A percentile compares a stretch with the other conserved stretches of the same genome.
phyloP scores from a whole-genome alignment of 179 eudicot genomes.

The Nepenthes alata region DNA sequence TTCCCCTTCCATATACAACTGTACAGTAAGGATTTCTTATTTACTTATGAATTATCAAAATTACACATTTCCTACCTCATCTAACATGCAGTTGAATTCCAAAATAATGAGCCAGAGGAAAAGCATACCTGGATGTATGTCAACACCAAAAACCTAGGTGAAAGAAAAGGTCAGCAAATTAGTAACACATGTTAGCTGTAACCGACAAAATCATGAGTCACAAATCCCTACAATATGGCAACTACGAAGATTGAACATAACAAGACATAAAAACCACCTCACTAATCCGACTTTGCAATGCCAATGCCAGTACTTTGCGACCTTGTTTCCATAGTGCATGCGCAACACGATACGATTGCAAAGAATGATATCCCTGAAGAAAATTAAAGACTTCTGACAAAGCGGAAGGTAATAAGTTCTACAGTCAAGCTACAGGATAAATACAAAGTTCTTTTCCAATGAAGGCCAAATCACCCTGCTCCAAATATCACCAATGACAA shows the following conservation, averaged over 20 bases:
- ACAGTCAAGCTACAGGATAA: neutral
- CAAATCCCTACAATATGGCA: neutral
- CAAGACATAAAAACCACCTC: slow-evolving; percentile 23
- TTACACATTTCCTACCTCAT: too few species aligned
- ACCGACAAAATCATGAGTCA: neutral
- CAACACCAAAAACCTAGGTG: slow-evolving; percentile 46
- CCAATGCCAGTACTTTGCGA: slow-evolving; percentile 43
- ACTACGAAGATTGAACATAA: neutral
- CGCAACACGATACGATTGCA: slow-evolving; percentile 51
- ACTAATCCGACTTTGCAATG: slow-evolving; percentile 57
- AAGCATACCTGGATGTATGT: slow-evolving; percentile 52
- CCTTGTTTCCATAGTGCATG: slow-evolving; percentile 56
- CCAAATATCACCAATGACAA: neutral
- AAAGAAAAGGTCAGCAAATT: slow-evolving; percentile 1
- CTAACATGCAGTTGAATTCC: neutral
- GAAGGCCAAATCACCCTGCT: neutral
- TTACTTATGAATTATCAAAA: too few species aligned
- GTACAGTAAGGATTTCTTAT: too few species aligned
- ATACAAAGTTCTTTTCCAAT: neutral
- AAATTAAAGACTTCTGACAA: neutral
- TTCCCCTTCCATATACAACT: too few species aligned
- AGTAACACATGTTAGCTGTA: slow-evolving; percentile 4
- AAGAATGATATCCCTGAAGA: slow-evolving; percentile 48
- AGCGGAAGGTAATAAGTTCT: neutral
- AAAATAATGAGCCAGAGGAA: neutral